Conservation (phyloP, 73 alveolate species). For the Blepharisma stoltei region DNA sequence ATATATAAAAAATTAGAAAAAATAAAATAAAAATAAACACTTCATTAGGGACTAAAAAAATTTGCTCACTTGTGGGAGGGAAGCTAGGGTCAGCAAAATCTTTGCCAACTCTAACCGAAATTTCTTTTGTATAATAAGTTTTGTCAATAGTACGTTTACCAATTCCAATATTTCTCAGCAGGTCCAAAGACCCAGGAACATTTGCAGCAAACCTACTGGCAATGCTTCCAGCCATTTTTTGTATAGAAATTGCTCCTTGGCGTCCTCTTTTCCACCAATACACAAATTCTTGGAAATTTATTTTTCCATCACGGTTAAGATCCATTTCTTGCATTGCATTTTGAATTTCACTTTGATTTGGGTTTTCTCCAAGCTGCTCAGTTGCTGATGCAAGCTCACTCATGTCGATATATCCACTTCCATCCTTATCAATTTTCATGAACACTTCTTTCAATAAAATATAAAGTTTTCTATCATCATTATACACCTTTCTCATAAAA, state of each 20-base stretch:
- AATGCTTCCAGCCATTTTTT: background rate
- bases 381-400: constrained; percentile 51
- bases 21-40: too few species aligned
- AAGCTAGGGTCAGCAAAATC: background rate
- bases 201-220: background rate
- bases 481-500: constrained; percentile 54
- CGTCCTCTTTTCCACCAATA: constrained; percentile 31
- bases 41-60: too few species aligned
- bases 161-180: background rate
- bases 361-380: constrained; percentile 54
- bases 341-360: constrained; percentile 59
- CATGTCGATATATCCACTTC: constrained; percentile 57
- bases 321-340: constrained; percentile 64
- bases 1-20: too few species aligned
- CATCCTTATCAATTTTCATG: constrained; percentile 50
- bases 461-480: constrained; percentile 52
- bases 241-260: background rate
- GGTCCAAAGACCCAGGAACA: background rate
- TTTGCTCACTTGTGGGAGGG: too few species aligned
- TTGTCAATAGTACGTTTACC: background rate
- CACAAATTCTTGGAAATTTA: constrained; percentile 61
- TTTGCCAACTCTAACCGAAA: background rate
- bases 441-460: constrained; percentile 51
- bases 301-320: constrained; percentile 59
- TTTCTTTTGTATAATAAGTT: background rate